Conservation (phyloP, 164 flowering plant genomes). For the Magnolia changhungtana region DNA sequence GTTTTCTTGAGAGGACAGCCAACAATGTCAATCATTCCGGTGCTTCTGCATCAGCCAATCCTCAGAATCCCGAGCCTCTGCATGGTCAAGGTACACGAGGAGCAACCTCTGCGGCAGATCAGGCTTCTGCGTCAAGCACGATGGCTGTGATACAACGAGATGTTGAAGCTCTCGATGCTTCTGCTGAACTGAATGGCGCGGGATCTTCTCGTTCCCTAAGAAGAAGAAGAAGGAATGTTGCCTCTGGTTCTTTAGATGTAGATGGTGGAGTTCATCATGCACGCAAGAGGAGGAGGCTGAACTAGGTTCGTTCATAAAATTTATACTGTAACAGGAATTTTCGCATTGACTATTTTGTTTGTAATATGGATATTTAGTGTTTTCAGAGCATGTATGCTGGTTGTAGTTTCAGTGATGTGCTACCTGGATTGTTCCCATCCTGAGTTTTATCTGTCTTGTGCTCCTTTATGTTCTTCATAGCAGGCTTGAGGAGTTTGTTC, state of each 20-base stretch:
- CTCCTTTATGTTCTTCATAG: not conserved
- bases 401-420: not conserved
- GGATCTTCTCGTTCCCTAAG: constrained; percentile 27
- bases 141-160: constrained; percentile 34
- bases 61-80: constrained; percentile 8
- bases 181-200: constrained; percentile 23
- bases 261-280: constrained; percentile 26
- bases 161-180: constrained; percentile 17
- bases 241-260: constrained; percentile 23
- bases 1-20: constrained; percentile 15
- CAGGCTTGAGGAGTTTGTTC: not conserved
- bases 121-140: constrained; percentile 35
- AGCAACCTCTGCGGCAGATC: constrained; percentile 19
- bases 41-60: constrained; percentile 17
- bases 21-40: constrained; percentile 16
- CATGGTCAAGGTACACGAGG: constrained; percentile 13
- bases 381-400: constrained; percentile 1
- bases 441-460: not conserved
- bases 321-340: not conserved
- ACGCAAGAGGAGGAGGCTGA: constrained; percentile 24
- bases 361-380: constrained; percentile 4
- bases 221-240: constrained; percentile 25
- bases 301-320: constrained; percentile 12
- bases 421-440: not conserved
- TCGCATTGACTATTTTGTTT: not conserved